phyloP scores from a whole-genome alignment of 257 asterid genomes.

The Solanum ossicruentum region DNA sequence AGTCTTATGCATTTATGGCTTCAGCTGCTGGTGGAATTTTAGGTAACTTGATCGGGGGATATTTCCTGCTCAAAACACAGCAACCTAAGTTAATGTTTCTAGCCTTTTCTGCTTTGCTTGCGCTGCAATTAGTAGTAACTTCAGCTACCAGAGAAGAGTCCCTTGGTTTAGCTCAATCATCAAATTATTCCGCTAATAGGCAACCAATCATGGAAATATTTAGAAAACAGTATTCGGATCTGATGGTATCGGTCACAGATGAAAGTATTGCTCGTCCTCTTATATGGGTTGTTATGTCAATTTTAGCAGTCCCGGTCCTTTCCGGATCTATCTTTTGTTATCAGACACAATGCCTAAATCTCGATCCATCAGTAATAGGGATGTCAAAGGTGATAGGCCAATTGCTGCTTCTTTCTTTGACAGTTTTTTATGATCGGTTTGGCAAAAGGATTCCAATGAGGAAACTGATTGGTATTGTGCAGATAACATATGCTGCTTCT shows the following conservation, averaged over 20 bases:
- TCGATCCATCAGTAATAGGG: constrained; percentile 60
- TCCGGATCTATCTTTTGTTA: constrained; percentile 86
- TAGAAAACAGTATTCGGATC: constrained; percentile 43
- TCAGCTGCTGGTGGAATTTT: constrained; percentile 67
- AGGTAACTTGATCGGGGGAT: constrained; percentile 75
- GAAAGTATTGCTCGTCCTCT: constrained; percentile 49
- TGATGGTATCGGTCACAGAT: constrained; percentile 36
- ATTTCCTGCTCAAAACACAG: constrained; percentile 39
- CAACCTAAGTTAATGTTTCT: constrained; percentile 64
- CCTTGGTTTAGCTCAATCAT: constrained; percentile 38
- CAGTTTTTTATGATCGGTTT: constrained; percentile 39
- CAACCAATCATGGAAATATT: constrained; percentile 27
- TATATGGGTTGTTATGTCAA: constrained; percentile 51
- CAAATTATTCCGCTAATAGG: constrained; percentile 4
- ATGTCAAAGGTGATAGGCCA: constrained; percentile 84
- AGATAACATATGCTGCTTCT: constrained; percentile 44
- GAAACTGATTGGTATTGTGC: constrained; percentile 32
- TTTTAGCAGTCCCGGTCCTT: constrained; percentile 38
- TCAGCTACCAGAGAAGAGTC: constrained; percentile 46
- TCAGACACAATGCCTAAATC: constrained; percentile 66
- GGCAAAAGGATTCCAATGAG: constrained; percentile 49
- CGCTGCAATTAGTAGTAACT: constrained; percentile 46
- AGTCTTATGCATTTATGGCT: constrained; percentile 80
- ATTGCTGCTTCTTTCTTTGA: constrained; percentile 46
- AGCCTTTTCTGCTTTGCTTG: constrained; percentile 44